Percentiles rank a stretch among this genome's conserved stretches.
Conservation (phyloP, 1,284 basidiomycete genomes). For the Volvariella surrecta region DNA sequence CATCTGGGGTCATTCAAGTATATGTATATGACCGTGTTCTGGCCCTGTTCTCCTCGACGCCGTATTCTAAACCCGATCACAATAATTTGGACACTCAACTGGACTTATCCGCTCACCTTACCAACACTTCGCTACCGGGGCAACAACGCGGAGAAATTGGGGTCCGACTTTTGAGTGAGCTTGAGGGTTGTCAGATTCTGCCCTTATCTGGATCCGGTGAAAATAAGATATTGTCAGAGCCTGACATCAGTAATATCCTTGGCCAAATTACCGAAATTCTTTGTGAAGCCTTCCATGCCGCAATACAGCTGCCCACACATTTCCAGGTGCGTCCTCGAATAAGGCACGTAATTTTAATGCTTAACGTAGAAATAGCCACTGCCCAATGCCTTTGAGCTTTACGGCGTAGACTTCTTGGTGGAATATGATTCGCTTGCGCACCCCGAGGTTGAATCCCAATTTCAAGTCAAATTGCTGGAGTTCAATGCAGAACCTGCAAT, state of each 20-base stretch:
- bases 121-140: constrained; percentile 89
- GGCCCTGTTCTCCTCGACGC: constrained; percentile 74
- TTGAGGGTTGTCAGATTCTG: constrained; percentile 56
- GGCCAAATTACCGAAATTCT: constrained; percentile 60
- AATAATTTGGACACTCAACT: constrained; percentile 16
- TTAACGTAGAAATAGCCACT: constrained; percentile 46
- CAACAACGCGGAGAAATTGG: constrained; percentile 53
- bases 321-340: constrained; percentile 61
- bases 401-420: constrained; percentile 87
- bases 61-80: constrained; percentile 43
- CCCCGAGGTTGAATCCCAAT: constrained; percentile 15
- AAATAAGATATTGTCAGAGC: constrained; percentile 16
- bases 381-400: constrained; percentile 94
- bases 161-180: constrained; percentile 72
- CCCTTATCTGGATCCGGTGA: constrained; percentile 19
- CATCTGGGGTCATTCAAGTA: constrained; percentile 71
- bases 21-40: constrained; percentile 81
- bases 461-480: constrained; percentile 79
- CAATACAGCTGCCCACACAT: constrained; percentile 75
- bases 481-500: constrained; percentile 97
- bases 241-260: constrained; percentile 51
- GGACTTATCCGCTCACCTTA: constrained; percentile 80
- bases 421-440: constrained; percentile 31
- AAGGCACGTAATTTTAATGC: not conserved
- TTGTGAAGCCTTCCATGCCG: constrained; percentile 81